Base-by-base conservation (phyloP, 1,139 yeast species). In the Diutina neorugosa region DNA sequence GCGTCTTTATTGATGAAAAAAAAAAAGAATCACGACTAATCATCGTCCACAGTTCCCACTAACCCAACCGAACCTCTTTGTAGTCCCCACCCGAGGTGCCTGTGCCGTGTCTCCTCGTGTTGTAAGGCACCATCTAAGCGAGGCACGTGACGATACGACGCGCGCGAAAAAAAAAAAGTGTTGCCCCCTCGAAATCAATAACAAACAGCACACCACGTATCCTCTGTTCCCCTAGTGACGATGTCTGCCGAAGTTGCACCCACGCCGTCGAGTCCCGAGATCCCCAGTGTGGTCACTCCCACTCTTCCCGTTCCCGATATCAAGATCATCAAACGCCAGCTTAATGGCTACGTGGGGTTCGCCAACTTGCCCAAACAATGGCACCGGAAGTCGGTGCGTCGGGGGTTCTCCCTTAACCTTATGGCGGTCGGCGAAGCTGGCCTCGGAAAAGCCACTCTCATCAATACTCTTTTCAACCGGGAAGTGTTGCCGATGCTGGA, bases 351-450 rank as follows among this genome's bases (percentile, higher is more conserved):
- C 67, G 98, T 94, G 56, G 99, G 99, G 3, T 93, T 94, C 70
- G 96, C 98, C 61, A 94, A 91, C 70, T 78, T 94, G 64, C 99
- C 99, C 56, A 93, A 91, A 68, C 99, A 94, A 74, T 93, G 98
- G 97, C 98, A 93, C 71, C 82, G 96, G 70, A 90, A 88, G 69
- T 85, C 96, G 5, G 84, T 91, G 59, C 85, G 93, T 70, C 82
- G 93, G 67, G 99, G 98, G n/a, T 94, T 93, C 77, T 80, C 76
- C 62, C 81, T 94, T 68, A 94, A 93, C 66, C 67, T 93, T 58
- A 80, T 93, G 81, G 90, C 89, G 55, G 96, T 87, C 56, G 96
- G 96, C 59, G 96, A 89, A 70, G 76, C 85, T 58, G 98, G 98
- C 3, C 77, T 93, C 59, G 99, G 99, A 61, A 94, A 94, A 71